Conservation (phyloP, 805 yeast species). For the Jamesozyma gamospora region DNA sequence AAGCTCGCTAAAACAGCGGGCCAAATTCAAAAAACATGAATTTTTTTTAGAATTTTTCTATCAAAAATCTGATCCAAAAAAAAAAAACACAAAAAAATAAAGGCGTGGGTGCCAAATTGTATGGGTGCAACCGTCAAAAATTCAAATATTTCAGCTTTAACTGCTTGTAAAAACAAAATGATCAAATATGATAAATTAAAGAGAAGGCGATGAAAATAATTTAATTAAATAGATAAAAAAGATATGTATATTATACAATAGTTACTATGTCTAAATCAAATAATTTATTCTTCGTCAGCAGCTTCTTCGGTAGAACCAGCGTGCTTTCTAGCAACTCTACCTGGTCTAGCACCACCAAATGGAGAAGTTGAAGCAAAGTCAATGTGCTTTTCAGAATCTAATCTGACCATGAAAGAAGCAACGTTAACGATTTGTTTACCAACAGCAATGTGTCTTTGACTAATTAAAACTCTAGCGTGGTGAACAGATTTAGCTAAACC, state of each 20-base stretch:
- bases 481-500: constrained; percentile 99
- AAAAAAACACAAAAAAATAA: too few relatives aligned
- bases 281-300: constrained; percentile 60
- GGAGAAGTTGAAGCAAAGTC: constrained; percentile 99
- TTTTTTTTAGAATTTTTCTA: too few relatives aligned
- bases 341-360: constrained; percentile 99
- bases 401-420: constrained; percentile 99
- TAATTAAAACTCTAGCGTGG: constrained; percentile 98
- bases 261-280: constrained; percentile 4
- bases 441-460: constrained; percentile 99
- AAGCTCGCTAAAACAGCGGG: too few relatives aligned
- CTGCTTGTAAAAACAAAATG: too few relatives aligned
- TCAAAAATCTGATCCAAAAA: too few relatives aligned
- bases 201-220: not conserved
- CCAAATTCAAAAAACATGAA: too few relatives aligned
- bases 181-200: too few relatives aligned
- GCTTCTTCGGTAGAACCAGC: constrained; percentile 51
- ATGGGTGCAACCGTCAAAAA: too few relatives aligned
- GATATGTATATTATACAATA: constrained; percentile 6
- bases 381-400: constrained; percentile 99
- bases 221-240: constrained; percentile 2
- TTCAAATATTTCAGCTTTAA: too few relatives aligned
- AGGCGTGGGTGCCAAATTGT: too few relatives aligned
- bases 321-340: constrained; percentile 98
- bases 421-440: constrained; percentile 98